Percentiles rank a stretch among this genome's conserved stretches.
phyloP scores from a whole-genome alignment of 305 asterid genomes.

The Stenogyne calaminthoides region DNA sequence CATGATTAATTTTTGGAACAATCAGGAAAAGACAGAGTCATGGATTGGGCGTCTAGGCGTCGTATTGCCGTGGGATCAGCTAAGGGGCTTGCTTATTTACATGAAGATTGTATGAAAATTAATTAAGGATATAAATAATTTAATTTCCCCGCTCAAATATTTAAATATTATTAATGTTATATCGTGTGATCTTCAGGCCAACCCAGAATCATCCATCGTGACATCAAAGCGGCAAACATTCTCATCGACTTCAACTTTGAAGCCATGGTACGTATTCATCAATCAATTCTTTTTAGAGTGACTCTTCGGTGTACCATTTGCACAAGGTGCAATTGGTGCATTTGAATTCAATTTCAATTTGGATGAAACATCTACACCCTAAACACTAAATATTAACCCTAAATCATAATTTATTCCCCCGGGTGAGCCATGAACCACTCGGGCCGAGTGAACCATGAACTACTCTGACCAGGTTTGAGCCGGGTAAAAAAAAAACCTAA shows the following conservation, averaged over 20 bases:
- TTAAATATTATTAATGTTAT: background rate
- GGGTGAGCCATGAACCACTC: too few relatives aligned
- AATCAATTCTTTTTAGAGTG: too few relatives aligned
- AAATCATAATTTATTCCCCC: too few relatives aligned
- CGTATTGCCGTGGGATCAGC: slow-evolving; percentile 51
- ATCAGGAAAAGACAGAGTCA: slow-evolving; percentile 43
- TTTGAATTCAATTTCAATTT: too few relatives aligned
- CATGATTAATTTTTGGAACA: background rate
- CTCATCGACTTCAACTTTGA: slow-evolving; percentile 47
- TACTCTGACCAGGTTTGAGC: too few relatives aligned
- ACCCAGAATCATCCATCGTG: slow-evolving; percentile 53
- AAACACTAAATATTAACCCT: too few relatives aligned
- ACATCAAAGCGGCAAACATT: slow-evolving; percentile 51
- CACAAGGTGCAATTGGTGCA: too few relatives aligned
- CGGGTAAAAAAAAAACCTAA: too few relatives aligned
- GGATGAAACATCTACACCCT: too few relatives aligned
- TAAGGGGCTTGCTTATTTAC: slow-evolving; percentile 51
- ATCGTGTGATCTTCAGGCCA: slow-evolving; percentile 32
- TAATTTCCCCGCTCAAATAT: too few relatives aligned
- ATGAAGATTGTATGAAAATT: slow-evolving; percentile 47
- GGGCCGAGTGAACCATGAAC: too few relatives aligned
- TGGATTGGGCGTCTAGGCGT: slow-evolving; percentile 45
- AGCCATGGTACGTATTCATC: slow-evolving; percentile 39
- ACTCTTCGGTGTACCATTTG: too few relatives aligned
- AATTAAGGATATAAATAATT: background rate